Conservation (phyloP, 768 basidiomycete genomes). For the Trichaptum fuscoviolaceum region DNA sequence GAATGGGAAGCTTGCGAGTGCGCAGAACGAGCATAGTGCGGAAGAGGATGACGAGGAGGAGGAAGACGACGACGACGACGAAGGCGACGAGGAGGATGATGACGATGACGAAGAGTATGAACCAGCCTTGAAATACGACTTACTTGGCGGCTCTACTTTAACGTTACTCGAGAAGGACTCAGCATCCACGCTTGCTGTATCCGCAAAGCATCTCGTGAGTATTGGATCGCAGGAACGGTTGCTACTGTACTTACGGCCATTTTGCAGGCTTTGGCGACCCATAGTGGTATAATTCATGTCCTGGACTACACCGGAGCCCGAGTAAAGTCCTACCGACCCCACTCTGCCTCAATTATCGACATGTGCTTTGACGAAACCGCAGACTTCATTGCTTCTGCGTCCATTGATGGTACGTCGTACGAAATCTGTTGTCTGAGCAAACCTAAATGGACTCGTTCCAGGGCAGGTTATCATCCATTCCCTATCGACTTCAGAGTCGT, state of each 20-base stretch:
- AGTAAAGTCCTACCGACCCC: constrained; percentile 87
- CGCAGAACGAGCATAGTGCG: constrained; percentile 17
- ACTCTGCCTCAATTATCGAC: constrained; percentile 81
- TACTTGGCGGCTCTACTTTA: constrained; percentile 63
- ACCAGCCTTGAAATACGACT: constrained; percentile 87
- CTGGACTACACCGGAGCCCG: constrained; percentile 73
- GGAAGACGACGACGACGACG: constrained; percentile 38
- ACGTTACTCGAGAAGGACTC: constrained; percentile 87
- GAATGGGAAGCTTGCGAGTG: neutral
- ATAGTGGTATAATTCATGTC: constrained; percentile 87
- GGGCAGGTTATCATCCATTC: constrained; percentile 91
- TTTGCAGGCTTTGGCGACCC: constrained; percentile 81
- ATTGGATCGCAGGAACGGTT: constrained; percentile 4
- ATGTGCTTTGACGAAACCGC: constrained; percentile 78
- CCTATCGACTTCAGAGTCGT: constrained; percentile 69
- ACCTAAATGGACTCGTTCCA: constrained; percentile 27
- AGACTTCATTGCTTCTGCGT: constrained; percentile 89
- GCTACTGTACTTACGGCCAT: constrained; percentile 13
- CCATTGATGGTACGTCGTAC: constrained; percentile 74
- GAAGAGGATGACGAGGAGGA: constrained; percentile 13
- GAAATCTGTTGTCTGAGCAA: neutral
- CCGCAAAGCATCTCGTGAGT: constrained; percentile 66
- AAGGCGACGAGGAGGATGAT: constrained; percentile 47
- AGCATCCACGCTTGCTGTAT: constrained; percentile 75
- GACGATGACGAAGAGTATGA: constrained; percentile 84